Base-by-base conservation (phyloP, 768 basidiomycete genomes). In the Boletus bicolor region DNA sequence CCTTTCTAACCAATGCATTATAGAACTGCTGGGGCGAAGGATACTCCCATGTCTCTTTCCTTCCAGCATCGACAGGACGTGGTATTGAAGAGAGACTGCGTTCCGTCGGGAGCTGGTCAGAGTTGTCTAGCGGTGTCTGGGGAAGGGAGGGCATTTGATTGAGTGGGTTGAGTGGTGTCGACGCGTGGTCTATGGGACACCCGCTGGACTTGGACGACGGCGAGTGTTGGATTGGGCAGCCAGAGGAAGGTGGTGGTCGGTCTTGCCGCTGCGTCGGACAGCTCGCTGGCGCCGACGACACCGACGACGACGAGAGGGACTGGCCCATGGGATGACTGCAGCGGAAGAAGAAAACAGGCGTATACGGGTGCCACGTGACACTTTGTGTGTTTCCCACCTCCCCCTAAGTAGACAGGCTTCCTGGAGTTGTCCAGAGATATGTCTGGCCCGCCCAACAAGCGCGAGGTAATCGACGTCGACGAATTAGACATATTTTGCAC, bases 21-120 rank as follows among this genome's bases (percentile, higher is more conserved):
- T 98, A 95, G 68, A 98, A 98, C 70, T 98, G 95, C 72, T 98
- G 96, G 10, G 95, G 93, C 2, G 89, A 93, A 3, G 96, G 96
- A 72, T 98, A 98, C 68, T 24, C 21, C 96, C 96, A 98, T 44
- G 77, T 81, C 24, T 58, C 57, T 26, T 57, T 65, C 8, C 24
- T 55, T 19, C 51, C 59, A 2, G 56, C 15, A 1, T 72, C 67
- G 4, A 65, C 62, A 53, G 84, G 76, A 48, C 94, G 85, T 6
- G 93, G 93, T 67, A 99, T 99, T 3, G 93, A 87, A 0, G 93
- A 96, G 48, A 80, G 78, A 6, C 81, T 85, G 59, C 96, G 84
- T 17, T 83, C 77, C 0, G 84, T 87, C 4, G 94, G 89, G 19
- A 98, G 79, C 38, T 76, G 73, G 2, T 77, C 58, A 2, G 72